Base-by-base conservation (phyloP, 169 alveolate species). In the Amoebophrya sp. region DNA sequence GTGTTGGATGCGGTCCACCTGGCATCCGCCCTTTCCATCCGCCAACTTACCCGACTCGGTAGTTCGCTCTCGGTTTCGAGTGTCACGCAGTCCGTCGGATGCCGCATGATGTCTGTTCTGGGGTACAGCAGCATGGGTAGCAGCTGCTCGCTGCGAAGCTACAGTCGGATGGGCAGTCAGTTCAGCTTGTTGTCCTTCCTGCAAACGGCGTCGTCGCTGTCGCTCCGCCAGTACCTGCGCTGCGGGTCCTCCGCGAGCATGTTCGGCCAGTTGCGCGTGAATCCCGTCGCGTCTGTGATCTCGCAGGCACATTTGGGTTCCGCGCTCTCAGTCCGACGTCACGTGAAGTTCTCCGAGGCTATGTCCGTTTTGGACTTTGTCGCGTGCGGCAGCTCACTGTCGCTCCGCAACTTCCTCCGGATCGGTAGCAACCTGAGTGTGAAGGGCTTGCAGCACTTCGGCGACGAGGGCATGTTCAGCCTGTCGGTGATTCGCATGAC, bases 401-500 rank as follows among this genome's bases (percentile, higher is more conserved):
- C 90, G 47, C 29, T 88, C 7, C 35, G 40, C 2, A 33, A n/a
- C 53, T 88, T 35, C 47, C 32, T n/a, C 53, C 35, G 90, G 29
- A 3, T 88, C 54, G 90, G 90, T 0, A 35, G 40, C 41, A 35
- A 88, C 90, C 35, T 40, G 23, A 2, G 40, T 88, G 90, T 88
- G 47, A 12, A 33, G 29, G 90, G 40, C 10, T 40, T 35, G 47
- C 32, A 33, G 32, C 35, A 88, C 90, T 88, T 88, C 47, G 90
- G 90, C 40, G 66, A 47, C 66, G 18, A 47, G 66, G 66, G 66
- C 66, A 47, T 47, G 66, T 47, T 47, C 66, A 12, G 29, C 18
- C 90, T 88, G n/a, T 88, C 90, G 90, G 90, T 88, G 41, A 88
- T 88, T 18, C 40, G 32, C 90, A 25, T 14, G 1, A 39, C 47